Conservation (phyloP, 1,284 basidiomycete species). For the Sporisorium exsertum region DNA sequence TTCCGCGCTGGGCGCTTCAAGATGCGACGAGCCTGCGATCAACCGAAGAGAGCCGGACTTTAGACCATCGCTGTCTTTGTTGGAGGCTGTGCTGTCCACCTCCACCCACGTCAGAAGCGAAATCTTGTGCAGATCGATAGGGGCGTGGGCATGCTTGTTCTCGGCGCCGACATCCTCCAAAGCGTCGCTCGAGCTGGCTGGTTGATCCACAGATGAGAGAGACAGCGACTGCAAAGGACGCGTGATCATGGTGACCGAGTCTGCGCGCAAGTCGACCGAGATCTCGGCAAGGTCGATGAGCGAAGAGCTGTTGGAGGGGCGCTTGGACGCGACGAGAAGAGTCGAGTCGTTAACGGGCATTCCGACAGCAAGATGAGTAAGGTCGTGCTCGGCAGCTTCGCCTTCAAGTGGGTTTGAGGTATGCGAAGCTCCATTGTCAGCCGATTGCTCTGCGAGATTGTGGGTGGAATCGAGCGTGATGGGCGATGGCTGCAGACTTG, state of each 20-base stretch:
- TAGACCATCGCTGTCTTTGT: neutral
- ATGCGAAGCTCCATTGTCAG: slow-evolving; percentile 1
- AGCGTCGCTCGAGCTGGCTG: neutral
- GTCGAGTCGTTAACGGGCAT: slow-evolving; percentile 35
- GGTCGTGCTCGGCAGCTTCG: neutral
- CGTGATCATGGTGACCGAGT: slow-evolving; percentile 41
- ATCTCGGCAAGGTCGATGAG: slow-evolving; percentile 39
- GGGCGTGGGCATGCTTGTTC: neutral
- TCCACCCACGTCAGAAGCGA: slow-evolving; percentile 36
- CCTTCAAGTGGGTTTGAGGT: neutral
- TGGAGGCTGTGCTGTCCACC: slow-evolving; percentile 2
- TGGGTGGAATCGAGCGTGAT: slow-evolving; percentile 34
- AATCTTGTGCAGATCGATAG: neutral
- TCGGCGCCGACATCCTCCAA: no score
- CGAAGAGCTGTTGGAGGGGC: slow-evolving; percentile 3
- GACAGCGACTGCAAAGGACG: slow-evolving; percentile 34
- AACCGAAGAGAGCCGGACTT: slow-evolving; percentile 20
- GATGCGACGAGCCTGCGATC: slow-evolving; percentile 22
- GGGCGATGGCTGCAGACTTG: slow-evolving; percentile 39
- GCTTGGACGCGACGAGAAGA: slow-evolving; percentile 38
- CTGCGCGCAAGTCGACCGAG: slow-evolving; percentile 29
- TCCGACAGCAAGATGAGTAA: slow-evolving; percentile 47
- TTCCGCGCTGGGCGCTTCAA: neutral
- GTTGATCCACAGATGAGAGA: slow-evolving; percentile 14
- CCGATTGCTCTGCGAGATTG: neutral